Evolutionary conservation across 805 yeast genomes (phyloP).

Genomic region (Spencermartinsiella europaea): DNA sequence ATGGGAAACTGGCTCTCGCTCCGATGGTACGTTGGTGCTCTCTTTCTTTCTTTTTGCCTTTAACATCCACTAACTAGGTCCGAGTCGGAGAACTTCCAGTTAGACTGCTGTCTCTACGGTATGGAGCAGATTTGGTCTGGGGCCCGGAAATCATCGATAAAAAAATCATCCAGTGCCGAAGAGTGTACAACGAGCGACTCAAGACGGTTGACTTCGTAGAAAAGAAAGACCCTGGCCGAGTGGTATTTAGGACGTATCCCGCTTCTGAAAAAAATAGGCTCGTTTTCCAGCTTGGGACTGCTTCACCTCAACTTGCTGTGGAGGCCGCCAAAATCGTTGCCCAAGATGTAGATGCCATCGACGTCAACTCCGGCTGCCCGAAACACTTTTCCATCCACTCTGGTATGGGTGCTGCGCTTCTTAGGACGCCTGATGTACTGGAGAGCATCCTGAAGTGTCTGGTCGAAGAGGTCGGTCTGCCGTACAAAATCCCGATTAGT

Average conservation of each 20-base stretch:
- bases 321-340: slow-evolving; percentile 80
- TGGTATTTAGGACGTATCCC: slow-evolving; percentile 73
- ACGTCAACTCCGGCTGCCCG: slow-evolving; percentile 95
- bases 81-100: slow-evolving; percentile 93
- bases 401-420: slow-evolving; percentile 96
- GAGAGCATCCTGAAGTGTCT: slow-evolving; percentile 61
- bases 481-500: slow-evolving; percentile 72
- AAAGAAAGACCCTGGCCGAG: slow-evolving; percentile 36
- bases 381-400: slow-evolving; percentile 90
- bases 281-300: slow-evolving; percentile 88
- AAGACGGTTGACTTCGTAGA: slow-evolving; percentile 31
- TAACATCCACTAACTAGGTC: slow-evolving; percentile 37
- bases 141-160: slow-evolving; percentile 91
- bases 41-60: slow-evolving; percentile 1
- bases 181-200: slow-evolving; percentile 49
- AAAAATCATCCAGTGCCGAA: slow-evolving; percentile 64
- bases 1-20: slow-evolving; percentile 79
- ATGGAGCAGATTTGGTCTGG: slow-evolving; percentile 97
- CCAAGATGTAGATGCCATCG: slow-evolving; percentile 85
- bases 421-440: slow-evolving; percentile 73
- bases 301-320: slow-evolving; percentile 79
- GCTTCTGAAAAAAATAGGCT: slow-evolving; percentile 56
- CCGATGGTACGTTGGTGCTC: slow-evolving; percentile 60
- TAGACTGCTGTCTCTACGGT: slow-evolving; percentile 66
- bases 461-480: slow-evolving; percentile 76